Evolutionary conservation across 176 grass and related monocot genomes (phyloP).

Genomic region (Hordeum vulgare): DNA sequence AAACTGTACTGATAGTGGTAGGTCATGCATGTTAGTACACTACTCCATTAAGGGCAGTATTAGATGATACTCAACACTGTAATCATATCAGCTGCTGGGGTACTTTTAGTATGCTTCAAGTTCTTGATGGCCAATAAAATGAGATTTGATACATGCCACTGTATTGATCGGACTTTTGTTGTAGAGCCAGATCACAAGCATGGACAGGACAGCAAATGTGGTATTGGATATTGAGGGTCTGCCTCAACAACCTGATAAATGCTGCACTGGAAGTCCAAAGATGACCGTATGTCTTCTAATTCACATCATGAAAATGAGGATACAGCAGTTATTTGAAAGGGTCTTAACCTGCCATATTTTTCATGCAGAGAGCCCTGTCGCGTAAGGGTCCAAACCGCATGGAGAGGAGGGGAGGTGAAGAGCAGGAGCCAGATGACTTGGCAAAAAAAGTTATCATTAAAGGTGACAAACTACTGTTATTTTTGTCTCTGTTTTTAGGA

Average conservation of each 20-base stretch:
- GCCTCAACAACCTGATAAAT: constrained; percentile 58
- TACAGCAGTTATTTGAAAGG: not conserved
- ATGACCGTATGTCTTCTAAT: constrained; percentile 40
- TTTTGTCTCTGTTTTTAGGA: not conserved
- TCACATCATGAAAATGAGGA: not conserved
- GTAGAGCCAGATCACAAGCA: constrained; percentile 41
- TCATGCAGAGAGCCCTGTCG: constrained; percentile 74
- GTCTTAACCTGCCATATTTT: not conserved
- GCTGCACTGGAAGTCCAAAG: constrained; percentile 90
- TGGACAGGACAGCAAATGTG: constrained; percentile 71
- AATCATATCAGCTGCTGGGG: not conserved
- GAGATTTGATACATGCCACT: not conserved
- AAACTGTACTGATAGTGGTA: constrained; percentile 12
- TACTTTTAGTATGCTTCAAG: not conserved
- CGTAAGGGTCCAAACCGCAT: constrained; percentile 75
- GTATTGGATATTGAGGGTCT: constrained; percentile 82
- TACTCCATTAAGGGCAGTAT: constrained; percentile 7
- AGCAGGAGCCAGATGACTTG: constrained; percentile 64
- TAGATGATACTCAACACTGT: constrained; percentile 1
- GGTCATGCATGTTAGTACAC: not conserved
- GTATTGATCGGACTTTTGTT: constrained; percentile 3
- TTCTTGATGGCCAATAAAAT: not conserved
- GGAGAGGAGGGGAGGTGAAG: constrained; percentile 63
- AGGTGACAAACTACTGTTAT: constrained; percentile 35
- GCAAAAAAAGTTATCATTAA: constrained; percentile 70